phyloP scores from a whole-genome alignment of 2,329 filamentous ascomycete genomes.

The Fusarium piperis region DNA sequence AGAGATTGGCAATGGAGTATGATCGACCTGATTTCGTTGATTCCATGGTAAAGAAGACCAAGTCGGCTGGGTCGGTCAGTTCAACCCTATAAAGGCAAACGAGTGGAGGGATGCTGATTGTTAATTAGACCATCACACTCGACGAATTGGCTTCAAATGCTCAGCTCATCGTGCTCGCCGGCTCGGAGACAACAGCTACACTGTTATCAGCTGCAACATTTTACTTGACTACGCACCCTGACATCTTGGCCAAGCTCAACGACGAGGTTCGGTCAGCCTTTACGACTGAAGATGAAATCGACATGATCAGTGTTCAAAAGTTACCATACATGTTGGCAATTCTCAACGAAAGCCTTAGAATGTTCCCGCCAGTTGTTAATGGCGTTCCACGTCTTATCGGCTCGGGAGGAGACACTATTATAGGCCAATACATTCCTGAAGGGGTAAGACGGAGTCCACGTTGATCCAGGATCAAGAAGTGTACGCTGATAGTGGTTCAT shows the following conservation, averaged over 20 bases:
- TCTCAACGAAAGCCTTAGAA: constrained; percentile 53
- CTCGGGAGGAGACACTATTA: constrained; percentile 41
- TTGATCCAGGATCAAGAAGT: too few relatives aligned
- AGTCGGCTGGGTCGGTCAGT: neutral
- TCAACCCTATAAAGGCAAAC: too few relatives aligned
- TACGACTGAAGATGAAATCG: constrained; percentile 50
- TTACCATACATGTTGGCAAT: constrained; percentile 46
- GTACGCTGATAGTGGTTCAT: neutral
- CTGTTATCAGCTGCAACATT: constrained; percentile 42
- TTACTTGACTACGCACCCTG: constrained; percentile 40
- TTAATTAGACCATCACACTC: neutral
- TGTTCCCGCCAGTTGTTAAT: constrained; percentile 32
- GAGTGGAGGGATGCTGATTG: neutral
- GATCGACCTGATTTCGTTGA: neutral
- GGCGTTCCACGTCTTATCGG: constrained; percentile 35
- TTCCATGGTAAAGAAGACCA: neutral
- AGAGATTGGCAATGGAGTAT: neutral
- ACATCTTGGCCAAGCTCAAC: constrained; percentile 39
- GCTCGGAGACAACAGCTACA: constrained; percentile 49
- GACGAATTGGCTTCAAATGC: neutral
- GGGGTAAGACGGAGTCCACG: constrained; percentile 34
- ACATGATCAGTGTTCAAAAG: constrained; percentile 14
- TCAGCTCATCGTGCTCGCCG: constrained; percentile 40
- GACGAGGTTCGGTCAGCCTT: constrained; percentile 54
- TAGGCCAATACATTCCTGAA: constrained; percentile 43